These are phyloP conservation scores for Plantago elongata DNA, from an alignment of 257 asterid species.

Conservation along the genomic window DNA sequence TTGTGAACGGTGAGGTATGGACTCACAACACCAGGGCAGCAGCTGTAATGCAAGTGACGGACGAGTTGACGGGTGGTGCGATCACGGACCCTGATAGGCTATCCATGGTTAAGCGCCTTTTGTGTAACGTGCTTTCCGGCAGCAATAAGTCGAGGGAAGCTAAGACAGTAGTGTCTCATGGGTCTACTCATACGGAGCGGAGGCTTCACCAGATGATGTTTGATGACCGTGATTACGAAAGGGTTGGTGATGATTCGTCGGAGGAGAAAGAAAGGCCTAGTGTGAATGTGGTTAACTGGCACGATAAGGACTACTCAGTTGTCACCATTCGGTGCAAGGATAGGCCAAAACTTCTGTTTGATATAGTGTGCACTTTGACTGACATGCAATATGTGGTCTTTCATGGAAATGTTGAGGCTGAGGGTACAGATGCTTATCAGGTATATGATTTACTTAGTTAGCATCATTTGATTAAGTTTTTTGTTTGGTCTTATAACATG, in stretches of 20 bases:
- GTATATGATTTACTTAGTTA: conserved; percentile 26
- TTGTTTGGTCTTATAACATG: background rate
- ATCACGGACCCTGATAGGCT: conserved; percentile 57
- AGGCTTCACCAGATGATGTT: conserved; percentile 98
- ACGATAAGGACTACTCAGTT: conserved; percentile 80
- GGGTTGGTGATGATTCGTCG: conserved; percentile 30
- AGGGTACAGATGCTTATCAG: conserved; percentile 84
- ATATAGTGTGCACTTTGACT: conserved; percentile 79
- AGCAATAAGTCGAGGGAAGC: conserved; percentile 72
- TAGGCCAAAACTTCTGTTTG: conserved; percentile 88
- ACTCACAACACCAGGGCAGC: conserved; percentile 98
- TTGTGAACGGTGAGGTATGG: conserved; percentile 95
- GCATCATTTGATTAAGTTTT: background rate
- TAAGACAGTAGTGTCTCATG: conserved; percentile 67
- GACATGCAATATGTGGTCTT: conserved; percentile 95
- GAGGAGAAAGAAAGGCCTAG: conserved; percentile 62
- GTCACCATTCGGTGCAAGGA: conserved; percentile 84
- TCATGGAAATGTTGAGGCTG: conserved; percentile 85
- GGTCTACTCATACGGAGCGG: conserved; percentile 66
- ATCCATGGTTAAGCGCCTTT: conserved; percentile 52
- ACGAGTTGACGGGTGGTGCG: conserved; percentile 58
- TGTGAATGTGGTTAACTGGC: conserved; percentile 85
- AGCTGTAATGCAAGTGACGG: conserved; percentile 89
- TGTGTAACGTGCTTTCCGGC: conserved; percentile 77
- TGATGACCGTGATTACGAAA: conserved; percentile 83